These are phyloP conservation scores for Eucalyptus erythrocorys DNA, from an alignment of 345 rosid species.

Conservation along the genomic window DNA sequence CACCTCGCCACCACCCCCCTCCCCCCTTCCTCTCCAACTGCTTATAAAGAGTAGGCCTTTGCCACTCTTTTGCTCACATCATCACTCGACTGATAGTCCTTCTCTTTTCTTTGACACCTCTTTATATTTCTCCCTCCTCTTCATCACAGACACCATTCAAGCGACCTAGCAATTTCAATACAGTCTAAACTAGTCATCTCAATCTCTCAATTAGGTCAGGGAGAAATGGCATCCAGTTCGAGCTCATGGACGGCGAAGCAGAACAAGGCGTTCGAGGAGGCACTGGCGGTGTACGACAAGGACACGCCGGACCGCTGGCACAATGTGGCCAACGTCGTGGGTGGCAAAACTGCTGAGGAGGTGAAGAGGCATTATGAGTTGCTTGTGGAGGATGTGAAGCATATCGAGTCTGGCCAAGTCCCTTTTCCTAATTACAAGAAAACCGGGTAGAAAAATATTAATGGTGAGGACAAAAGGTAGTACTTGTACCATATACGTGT, in stretches of 20 bases:
- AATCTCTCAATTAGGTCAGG: not conserved
- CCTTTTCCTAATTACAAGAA: constrained; percentile 73
- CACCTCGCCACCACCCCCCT: constrained; percentile 16
- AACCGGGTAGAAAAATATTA: constrained; percentile 8
- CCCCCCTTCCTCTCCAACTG: constrained; percentile 1
- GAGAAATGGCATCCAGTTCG: constrained; percentile 59
- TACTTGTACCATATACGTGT: not conserved
- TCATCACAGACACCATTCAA: not conserved
- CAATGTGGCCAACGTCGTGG: constrained; percentile 89
- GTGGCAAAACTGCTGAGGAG: constrained; percentile 77
- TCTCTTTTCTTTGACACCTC: not conserved
- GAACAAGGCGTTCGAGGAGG: constrained; percentile 93
- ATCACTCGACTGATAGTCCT: not conserved
- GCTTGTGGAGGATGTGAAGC: constrained; percentile 60
- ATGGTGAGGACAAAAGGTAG: constrained; percentile 28
- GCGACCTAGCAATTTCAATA: not conserved
- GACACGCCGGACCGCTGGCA: constrained; percentile 98
- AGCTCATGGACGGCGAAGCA: constrained; percentile 74
- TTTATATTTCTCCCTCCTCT: not conserved
- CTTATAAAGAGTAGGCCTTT: constrained; percentile 52
- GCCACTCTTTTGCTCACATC: constrained; percentile 35
- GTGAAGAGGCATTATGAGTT: constrained; percentile 72
- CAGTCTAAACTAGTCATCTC: not conserved
- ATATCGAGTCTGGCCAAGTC: constrained; percentile 76
- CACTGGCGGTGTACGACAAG: constrained; percentile 78